Conservation (phyloP, 345 rosid genomes). For the Acer saccharum region DNA sequence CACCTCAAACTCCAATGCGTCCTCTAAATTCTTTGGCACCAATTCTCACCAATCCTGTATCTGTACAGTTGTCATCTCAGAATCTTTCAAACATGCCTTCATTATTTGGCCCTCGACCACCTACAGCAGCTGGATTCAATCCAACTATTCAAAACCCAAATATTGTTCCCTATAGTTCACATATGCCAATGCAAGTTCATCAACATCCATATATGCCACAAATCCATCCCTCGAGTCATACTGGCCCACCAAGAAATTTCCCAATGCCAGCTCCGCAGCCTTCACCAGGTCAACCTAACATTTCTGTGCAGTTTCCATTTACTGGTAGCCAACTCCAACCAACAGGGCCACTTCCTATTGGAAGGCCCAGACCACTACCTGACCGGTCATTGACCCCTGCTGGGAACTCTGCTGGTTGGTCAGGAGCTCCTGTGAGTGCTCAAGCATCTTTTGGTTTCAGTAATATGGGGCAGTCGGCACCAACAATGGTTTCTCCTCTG, state of each 20-base stretch:
- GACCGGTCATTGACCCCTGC: slow-evolving; percentile 31
- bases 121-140: slow-evolving; percentile 34
- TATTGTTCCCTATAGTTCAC: slow-evolving; percentile 34
- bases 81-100: slow-evolving; percentile 37
- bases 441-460: slow-evolving; percentile 26
- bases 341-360: slow-evolving; percentile 33
- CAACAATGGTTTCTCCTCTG: slow-evolving; percentile 38
- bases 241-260: slow-evolving; percentile 44
- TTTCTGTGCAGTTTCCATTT: slow-evolving; percentile 31
- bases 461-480: slow-evolving; percentile 43
- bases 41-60: slow-evolving; percentile 34
- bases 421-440: slow-evolving; percentile 25
- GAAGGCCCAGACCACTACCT: slow-evolving; percentile 43
- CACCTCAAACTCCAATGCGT: slow-evolving; percentile 35
- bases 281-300: slow-evolving; percentile 34
- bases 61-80: slow-evolving; percentile 34
- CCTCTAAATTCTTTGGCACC: slow-evolving; percentile 42
- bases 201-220: slow-evolving; percentile 34
- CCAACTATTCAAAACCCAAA: slow-evolving; percentile 43
- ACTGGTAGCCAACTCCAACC: slow-evolving; percentile 47
- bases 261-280: slow-evolving; percentile 41
- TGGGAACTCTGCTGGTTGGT: slow-evolving; percentile 43
- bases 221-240: slow-evolving; percentile 37
- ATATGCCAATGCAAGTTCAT: slow-evolving; percentile 33
- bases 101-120: slow-evolving; percentile 51